Evolutionary conservation across 345 rosid species (phyloP).

Genomic region (Eucalyptus sp.): DNA sequence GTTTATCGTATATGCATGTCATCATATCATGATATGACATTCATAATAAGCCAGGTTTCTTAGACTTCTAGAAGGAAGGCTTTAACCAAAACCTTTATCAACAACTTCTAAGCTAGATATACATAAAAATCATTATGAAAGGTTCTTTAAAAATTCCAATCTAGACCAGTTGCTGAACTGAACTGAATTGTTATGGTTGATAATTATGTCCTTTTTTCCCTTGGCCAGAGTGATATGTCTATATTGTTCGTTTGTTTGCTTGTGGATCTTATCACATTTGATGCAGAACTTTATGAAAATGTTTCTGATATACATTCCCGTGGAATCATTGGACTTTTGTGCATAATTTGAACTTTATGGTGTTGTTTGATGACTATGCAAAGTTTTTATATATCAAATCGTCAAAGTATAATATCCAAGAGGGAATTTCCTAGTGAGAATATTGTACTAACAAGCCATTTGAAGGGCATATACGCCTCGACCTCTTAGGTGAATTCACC

Average conservation of each 20-base stretch:
- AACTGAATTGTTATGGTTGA: neutral
- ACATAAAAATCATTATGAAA: neutral
- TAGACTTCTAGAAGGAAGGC: neutral
- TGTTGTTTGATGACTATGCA: too few species aligned
- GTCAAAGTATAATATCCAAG: too few species aligned
- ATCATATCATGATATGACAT: neutral
- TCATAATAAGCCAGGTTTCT: neutral
- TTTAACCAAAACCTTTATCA: neutral
- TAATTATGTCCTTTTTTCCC: neutral
- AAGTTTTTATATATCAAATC: too few species aligned
- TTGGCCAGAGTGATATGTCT: too few species aligned
- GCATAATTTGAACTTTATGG: too few species aligned
- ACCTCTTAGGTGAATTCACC: neutral
- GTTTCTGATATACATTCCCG: too few species aligned
- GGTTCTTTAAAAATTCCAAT: neutral
- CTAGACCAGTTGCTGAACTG: neutral
- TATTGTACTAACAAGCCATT: too few species aligned
- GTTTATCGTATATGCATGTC: neutral
- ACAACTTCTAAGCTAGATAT: neutral
- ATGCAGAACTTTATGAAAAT: too few species aligned
- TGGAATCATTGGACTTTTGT: rapidly evolving
- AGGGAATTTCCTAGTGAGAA: too few species aligned
- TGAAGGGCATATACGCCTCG: neutral
- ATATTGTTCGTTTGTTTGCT: too few species aligned
- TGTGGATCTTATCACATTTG: too few species aligned